These are phyloP conservation scores for Yamadazyma sp. DNA, from an alignment of 805 yeast species.

Conservation along the genomic window DNA sequence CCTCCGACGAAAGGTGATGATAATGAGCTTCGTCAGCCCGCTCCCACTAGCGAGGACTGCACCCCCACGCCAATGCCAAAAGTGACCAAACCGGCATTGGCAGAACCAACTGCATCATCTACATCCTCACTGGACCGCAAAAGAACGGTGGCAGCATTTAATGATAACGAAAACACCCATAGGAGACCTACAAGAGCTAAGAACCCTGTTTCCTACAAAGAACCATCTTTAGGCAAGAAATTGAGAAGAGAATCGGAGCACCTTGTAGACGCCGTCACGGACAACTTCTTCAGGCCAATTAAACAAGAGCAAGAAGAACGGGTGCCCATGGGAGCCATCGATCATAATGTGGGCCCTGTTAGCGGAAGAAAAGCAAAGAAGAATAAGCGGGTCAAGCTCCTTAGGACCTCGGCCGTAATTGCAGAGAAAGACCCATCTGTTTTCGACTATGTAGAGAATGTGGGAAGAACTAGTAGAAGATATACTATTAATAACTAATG, in stretches of 20 bases:
- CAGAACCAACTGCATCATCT: neutral
- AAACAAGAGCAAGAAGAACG: constrained; percentile 13
- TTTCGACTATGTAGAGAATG: constrained; percentile 1
- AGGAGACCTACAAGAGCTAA: constrained; percentile 41
- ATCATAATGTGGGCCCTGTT: constrained; percentile 6
- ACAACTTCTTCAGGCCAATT: constrained; percentile 21
- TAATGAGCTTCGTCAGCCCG: neutral
- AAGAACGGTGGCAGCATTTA: too few relatives aligned
- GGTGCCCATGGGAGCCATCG: constrained; percentile 7
- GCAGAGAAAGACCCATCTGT: constrained; percentile 6
- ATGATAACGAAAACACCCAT: too few relatives aligned
- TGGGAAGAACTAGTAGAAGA: constrained; percentile 12
- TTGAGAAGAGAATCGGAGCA: constrained; percentile 65
- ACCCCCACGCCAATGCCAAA: neutral
- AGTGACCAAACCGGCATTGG: neutral
- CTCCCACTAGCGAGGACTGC: neutral
- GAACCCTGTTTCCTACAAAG: constrained; percentile 61
- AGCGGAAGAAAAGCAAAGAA: neutral
- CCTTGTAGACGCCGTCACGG: constrained; percentile 60
- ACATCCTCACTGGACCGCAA: too few relatives aligned
- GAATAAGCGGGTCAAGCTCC: neutral
- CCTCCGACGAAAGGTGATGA: neutral
- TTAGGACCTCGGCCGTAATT: neutral
- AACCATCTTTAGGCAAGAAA: constrained; percentile 66
- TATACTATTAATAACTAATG: constrained; percentile 11